Evolutionary conservation across 2,329 filamentous ascomycete genomes (phyloP).

Genomic region (Orbilia oligospora): DNA sequence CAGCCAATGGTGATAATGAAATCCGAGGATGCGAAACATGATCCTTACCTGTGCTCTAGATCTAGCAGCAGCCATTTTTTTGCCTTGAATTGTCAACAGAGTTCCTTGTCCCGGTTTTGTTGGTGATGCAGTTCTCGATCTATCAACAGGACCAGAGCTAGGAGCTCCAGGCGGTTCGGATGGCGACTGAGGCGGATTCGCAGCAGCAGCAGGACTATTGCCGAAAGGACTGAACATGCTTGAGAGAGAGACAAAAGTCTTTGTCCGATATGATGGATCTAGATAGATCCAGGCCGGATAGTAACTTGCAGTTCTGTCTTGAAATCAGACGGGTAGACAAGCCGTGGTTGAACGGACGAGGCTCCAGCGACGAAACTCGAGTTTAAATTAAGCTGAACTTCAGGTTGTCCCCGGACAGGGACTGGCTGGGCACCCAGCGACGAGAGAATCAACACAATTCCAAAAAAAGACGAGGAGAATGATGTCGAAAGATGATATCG

Average conservation of each 20-base stretch:
- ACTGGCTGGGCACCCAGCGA: conserved; percentile 4
- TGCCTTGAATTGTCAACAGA: conserved; percentile 57
- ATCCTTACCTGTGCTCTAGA: conserved; percentile 54
- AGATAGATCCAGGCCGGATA: not conserved
- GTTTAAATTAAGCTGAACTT: conserved; percentile 1
- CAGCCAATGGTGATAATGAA: conserved; percentile 14
- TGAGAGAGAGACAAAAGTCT: too few species aligned
- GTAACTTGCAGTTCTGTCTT: not conserved
- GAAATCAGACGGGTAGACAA: not conserved
- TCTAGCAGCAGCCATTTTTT: conserved; percentile 54
- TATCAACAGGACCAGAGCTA: conserved; percentile 21
- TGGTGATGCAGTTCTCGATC: conserved; percentile 44
- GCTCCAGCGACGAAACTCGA: conserved; percentile 29
- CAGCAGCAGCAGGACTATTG: conserved; percentile 32
- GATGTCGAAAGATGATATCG: not conserved
- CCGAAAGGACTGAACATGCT: conserved; percentile 52
- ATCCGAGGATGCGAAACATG: conserved; percentile 4
- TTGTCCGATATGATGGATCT: not conserved
- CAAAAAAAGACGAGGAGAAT: not conserved
- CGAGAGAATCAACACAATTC: conserved; percentile 46
- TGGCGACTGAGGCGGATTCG: conserved; percentile 13
- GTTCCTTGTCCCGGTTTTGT: conserved; percentile 57
- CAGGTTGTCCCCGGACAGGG: conserved; percentile 9
- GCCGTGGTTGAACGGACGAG: conserved; percentile 29
- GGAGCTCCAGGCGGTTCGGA: conserved; percentile 16